Base-by-base conservation (phyloP, 306 rosid species). In the Bauhinia variegata region DNA sequence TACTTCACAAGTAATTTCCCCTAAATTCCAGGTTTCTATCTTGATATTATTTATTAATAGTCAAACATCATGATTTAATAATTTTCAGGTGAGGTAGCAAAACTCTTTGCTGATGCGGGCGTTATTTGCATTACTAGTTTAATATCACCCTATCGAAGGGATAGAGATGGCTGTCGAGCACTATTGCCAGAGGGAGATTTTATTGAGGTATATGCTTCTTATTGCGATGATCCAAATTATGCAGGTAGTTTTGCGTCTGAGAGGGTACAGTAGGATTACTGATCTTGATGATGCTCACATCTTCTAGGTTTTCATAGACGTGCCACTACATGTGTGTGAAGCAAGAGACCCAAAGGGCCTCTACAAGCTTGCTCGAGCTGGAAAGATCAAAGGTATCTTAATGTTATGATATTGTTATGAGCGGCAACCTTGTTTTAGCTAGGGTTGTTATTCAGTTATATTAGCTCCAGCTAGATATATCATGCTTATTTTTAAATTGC, bases 91-190 rank as follows among this genome's bases (percentile, higher is more conserved):
- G 97, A 93, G 85, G 99, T 93, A 34, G 97, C 99, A 70, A 93
- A 87, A 85, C 91, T 93, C 42, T 86, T 93, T 78, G 96, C 99
- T 42, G 99, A 93, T 90, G 92, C 99, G 54, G 97, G 99, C 63
- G 50, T 86, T 70, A 90, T 93, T 80, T 90, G 99, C 81, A 85
- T 90, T 71, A 83, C 96, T 53, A 88, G 99, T 70, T 83, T 93
- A 74, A 93, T 93, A 79, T 90, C 99, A 63, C 99, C 99, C 32
- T 93, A 88, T 79, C 82, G 55, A 76, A 88, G 78, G 76, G 96
- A 93, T 61, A 83, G 99, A 85, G 96, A 84, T 70, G 88, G 90
- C 46, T 93, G 99, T 65, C 91, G 99, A 78, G 88, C 85, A 19
- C 74, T 93, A 13, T 76, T 90, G 65, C 86, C 96, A 5, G 76